Base-by-base conservation (phyloP, 805 yeast species). In the Limtongia smithiae region DNA sequence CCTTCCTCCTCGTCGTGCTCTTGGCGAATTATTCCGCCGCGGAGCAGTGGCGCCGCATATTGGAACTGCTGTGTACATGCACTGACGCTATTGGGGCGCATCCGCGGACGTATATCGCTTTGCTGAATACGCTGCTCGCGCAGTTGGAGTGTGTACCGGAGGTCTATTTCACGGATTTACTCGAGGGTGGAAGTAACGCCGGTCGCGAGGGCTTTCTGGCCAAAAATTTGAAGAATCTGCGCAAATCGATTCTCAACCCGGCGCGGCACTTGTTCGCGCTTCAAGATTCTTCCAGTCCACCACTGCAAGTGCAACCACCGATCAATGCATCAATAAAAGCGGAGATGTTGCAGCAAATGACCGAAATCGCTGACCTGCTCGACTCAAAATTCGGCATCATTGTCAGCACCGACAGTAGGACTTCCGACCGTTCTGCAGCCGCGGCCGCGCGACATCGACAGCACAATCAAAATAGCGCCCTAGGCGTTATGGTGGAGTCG, bases 21-120 rank as follows among this genome's bases (percentile, higher is more conserved):
- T 68, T 83, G 54, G 85, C 83, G 14, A 85, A 83, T 62, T 76
- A 77, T 59, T 77, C 85, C 17, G 78, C 83, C 12, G 74, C 79
- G 17, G 67, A 76, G 18, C 89, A 83, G 57, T 84, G 90, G 90
- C 71, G 76, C 45, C 70, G 68, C 17, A 54, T 82, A 31, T 55
- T 78, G 11, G 73, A 71, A 40, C 60, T 83, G 9, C 24, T 76
- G 2, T 67, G 73, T 53, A 64, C 68, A 41, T 68, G 73, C 44
- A 59, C 58, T 22, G 62, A 65, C 4, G 48, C 69, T 14, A 44
- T 75, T 2, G 38, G 25, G 1, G 35, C 50, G 2, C 51, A 68
- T 11, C 50, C 61, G 0, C 18, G 35, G 0, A 64, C 77, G 31
- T 68, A 67, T 20, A 39, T 51, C 0, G 48, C 55, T 3, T 68